Evolutionary conservation across 257 asterid species (phyloP), one percentile per base, ranked within the genome.

Genomic region (Fraxinus quadrangulata): DNA sequence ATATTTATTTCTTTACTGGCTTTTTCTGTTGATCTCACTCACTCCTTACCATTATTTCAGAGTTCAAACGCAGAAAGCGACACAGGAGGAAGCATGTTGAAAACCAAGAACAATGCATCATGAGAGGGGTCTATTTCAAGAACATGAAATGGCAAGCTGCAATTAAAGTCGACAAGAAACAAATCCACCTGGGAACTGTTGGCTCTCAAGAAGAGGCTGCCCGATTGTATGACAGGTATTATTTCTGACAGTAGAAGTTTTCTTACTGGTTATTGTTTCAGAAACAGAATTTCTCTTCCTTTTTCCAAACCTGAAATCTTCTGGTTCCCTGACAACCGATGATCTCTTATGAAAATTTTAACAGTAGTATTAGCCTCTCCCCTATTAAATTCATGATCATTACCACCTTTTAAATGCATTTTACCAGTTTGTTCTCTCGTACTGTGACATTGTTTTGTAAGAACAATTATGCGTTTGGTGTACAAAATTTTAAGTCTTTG

Each of bases 91-190:
- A 93, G 87, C 92, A 91, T 28, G 87, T 88, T 17, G 97, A 91
- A 31, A 92, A 93, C 83, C 92, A 89, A 84, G 98, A 95, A 80
- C 88, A 81, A 12, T 90, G 96, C 36, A 76, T 86, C 30, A 91
- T 93, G 99, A 78, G 99, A 84, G 99, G 99, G 2, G 99, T 95
- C 66, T 95, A 95, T 80, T 95, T 84, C 84, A 95, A 95, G 89
- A 95, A 95, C 66, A 84, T 91, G 92, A 95, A 95, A 86, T 95
- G 99, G 99, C 99, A 95, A 89, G 99, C 99, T n/a, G 99, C 99
- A 6, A 95, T 95, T 54, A 95, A 95, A 80, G 98, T 95, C 34
- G 97, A 94, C 81, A 94, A 92, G 89, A 94, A 92, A 85, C 99
- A 94, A 83, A 91, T 92, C 86, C 99, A 95, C 85, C 79, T 93